Evolutionary conservation across 2,329 filamentous ascomycete species (phyloP), one percentile per base, ranked within the genome.

Genomic region (Ascosphaera aggregata): DNA sequence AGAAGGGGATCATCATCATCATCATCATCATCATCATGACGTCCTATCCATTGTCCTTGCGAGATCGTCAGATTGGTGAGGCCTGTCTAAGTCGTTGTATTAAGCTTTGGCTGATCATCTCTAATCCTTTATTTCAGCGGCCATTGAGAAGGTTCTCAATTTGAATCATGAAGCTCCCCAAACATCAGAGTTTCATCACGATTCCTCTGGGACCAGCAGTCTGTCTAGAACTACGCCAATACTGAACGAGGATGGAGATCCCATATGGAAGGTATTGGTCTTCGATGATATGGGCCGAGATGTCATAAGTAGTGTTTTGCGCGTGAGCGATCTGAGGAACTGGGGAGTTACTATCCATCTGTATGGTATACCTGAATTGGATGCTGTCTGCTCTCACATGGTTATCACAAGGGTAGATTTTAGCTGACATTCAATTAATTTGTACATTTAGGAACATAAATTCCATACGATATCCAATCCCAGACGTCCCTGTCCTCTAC

Each of bases 301-400:
- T 69, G 80, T 98, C 42, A 94, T 98, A 51, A 94, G 84, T 62
- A 94, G 85, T 51, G 85, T 98, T 2, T 65, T 98, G 46, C 71
- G 85, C 42, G 89, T 98, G 45, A 93, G 84, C 52, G 89, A 98
- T 59, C 63, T 98, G 53, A 70, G 91, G 45, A 72, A 78, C 43
- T 84, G 89, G 72, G 89, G 91, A n/a, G 80, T 95, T 40, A 95
- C 84, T 31, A 89, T 93, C 67, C 82, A 94, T 60, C 73, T 93
- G 81, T 91, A 68, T 43, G 67, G 19, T 16, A 22, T 36, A 22
- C 32, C 9, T 39, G 40, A 40, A 37, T 22, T 47, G 51, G 48
- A 43, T 51, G 43, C 54, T 51, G 38, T 50, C 3, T 18, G 15
- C 13, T 3, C 30, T 7, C 31, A 27, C 2, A 9, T 36, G n/a